Conservation (phyloP, 371 early-diverging fungal species). For the Syncephalis plumigaleata region DNA sequence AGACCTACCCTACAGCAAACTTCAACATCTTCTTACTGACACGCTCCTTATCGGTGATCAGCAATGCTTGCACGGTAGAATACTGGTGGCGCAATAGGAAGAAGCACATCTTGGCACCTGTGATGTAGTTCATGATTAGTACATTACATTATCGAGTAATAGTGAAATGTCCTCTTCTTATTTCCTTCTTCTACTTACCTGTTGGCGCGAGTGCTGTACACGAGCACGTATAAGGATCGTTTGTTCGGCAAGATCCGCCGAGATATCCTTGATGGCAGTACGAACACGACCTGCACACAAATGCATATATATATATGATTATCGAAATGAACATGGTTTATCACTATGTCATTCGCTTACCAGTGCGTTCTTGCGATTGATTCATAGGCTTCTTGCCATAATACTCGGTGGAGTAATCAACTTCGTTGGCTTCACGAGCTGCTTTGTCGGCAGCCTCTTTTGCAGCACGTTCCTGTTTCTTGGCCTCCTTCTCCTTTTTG, state of each 20-base stretch:
- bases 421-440: constrained; percentile 49
- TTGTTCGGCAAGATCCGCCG: constrained; percentile 44
- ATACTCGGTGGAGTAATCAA: constrained; percentile 35
- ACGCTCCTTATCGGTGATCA: constrained; percentile 39
- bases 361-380: constrained; percentile 59
- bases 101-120: constrained; percentile 77
- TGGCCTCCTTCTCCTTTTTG: constrained; percentile 72
- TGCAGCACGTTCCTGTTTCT: constrained; percentile 60
- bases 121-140: too few relatives aligned
- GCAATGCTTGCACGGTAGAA: constrained; percentile 78
- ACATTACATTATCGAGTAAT: too few relatives aligned
- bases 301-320: too few relatives aligned
- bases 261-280: constrained; percentile 39
- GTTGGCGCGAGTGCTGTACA: constrained; percentile 77
- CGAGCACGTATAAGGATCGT: constrained; percentile 72
- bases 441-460: constrained; percentile 74
- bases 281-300: constrained; percentile 21
- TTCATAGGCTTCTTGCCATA: constrained; percentile 85
- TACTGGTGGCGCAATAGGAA: constrained; percentile 79
- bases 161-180: too few relatives aligned
- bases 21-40: constrained; percentile 94
- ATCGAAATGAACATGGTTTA: background rate
- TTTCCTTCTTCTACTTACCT: constrained; percentile 24
- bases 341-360: constrained; percentile 18
- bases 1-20: constrained; percentile 45